A percentile compares a stretch with the other conserved stretches of the same genome.
These are phyloP conservation scores for Luvunga scandens DNA, from an alignment of 345 rosid species.

Conservation along the genomic window DNA sequence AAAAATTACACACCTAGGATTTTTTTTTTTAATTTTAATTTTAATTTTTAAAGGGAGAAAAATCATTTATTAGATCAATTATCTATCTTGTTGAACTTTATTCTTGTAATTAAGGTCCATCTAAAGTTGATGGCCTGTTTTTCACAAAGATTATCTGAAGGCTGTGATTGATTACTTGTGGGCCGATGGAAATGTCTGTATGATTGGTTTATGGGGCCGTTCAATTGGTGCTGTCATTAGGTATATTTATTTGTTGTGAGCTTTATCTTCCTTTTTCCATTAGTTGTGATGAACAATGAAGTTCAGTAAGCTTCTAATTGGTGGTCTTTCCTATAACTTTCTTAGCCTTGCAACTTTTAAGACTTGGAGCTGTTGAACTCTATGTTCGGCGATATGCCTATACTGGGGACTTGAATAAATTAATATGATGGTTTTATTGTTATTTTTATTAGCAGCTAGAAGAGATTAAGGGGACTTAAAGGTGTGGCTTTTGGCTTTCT, in stretches of 20 bases:
- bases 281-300: not conserved
- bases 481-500: too few relatives aligned
- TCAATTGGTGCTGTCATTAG: conserved; percentile 94
- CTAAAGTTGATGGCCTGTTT: conserved; percentile 22
- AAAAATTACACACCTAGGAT: not conserved
- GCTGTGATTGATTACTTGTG: conserved; percentile 79
- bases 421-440: too few relatives aligned
- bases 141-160: conserved; percentile 85
- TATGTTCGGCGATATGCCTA: too few relatives aligned
- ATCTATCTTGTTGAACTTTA: too few relatives aligned
- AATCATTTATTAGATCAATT: not conserved
- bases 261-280: conserved; percentile 7
- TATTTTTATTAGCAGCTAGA: too few relatives aligned
- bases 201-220: conserved; percentile 92
- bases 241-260: conserved; percentile 26
- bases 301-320: not conserved
- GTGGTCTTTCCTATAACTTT: too few relatives aligned
- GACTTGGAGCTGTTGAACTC: too few relatives aligned
- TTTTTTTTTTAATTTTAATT: too few relatives aligned
- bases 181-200: conserved; percentile 80
- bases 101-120: conserved; percentile 3
- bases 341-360: too few relatives aligned
- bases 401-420: too few relatives aligned
- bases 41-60: not conserved
- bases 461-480: too few relatives aligned